A percentile compares a stretch with the other conserved stretches of the same genome.
phyloP scores from a whole-genome alignment of 2,329 filamentous ascomycete species.

The Pestalotiopsis sp. region DNA sequence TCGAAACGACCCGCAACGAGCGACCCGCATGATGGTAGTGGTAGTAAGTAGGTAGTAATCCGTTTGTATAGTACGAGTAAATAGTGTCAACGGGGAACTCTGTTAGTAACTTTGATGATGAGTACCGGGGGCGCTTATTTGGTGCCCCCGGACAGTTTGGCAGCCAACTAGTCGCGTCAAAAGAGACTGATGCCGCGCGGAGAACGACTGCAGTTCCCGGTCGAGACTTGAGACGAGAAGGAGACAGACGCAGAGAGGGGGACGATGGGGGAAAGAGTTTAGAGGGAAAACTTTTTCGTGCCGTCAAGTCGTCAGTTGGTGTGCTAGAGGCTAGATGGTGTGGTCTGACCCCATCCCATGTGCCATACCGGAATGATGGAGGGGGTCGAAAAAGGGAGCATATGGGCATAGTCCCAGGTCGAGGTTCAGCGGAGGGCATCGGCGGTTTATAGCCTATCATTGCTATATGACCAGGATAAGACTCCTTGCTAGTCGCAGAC shows the following conservation, averaged over 20 bases:
- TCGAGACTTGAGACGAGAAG: background rate
- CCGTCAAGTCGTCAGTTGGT: background rate
- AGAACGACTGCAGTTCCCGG: constrained; percentile 7
- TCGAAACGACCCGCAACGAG: constrained; percentile 3
- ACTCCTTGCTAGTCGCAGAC: constrained; percentile 16
- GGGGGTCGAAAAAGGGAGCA: constrained; percentile 2
- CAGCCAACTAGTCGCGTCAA: constrained; percentile 10
- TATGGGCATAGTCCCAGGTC: background rate
- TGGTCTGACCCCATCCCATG: constrained; percentile 15
- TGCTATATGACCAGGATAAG: constrained; percentile 12
- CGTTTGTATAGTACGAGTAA: background rate
- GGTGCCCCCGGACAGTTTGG: background rate
- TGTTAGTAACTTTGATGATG: background rate
- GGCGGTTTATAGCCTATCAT: constrained; percentile 16
- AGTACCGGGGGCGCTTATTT: constrained; percentile 16
- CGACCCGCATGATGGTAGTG: background rate
- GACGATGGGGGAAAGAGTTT: background rate
- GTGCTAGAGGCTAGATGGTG: background rate
- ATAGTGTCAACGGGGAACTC: background rate
- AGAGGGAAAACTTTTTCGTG: background rate
- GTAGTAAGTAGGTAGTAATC: background rate
- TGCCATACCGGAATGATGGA: background rate
- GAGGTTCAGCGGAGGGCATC: constrained; percentile 10
- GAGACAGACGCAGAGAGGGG: constrained; percentile 1
- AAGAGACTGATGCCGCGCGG: constrained; percentile 12